Base-by-base conservation (phyloP, 768 basidiomycete genomes). In the Xerocomellus chrysenteron region DNA sequence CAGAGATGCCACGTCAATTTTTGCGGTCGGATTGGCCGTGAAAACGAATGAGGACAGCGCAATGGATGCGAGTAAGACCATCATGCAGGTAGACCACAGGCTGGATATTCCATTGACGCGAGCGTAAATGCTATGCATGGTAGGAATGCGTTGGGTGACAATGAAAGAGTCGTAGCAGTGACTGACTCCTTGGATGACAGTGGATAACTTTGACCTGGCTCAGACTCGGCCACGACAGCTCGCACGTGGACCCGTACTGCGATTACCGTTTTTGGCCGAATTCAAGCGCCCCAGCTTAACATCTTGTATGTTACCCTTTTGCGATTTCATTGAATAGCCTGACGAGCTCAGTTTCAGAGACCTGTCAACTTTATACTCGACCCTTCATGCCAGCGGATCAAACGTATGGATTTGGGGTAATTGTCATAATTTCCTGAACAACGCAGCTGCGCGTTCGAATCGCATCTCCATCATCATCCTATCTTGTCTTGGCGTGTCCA, bases 61-160 rank as follows among this genome's bases (percentile, higher is more conserved):
- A 50, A 95, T 83, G 57, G 83, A 79, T 1, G 74, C 84, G 39
- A 92, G 77, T 24, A 92, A 77, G 7, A 76, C 79, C 86, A 92
- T 88, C 61, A 85, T 71, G 65, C 87, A 91, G 16, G 87, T 83
- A 7, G 89, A 89, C 56, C 92, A 77, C 54, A 89, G 77, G 6
- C 87, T 83, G 26, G 87, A 88, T 62, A 84, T 68, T 69, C 87
- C 89, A 74, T 90, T 93, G 62, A 89, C 67, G 52, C 92, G 80
- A 30, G 90, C 76, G 59, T 84, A 80, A 48, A 85, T 73, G 63
- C 77, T 87, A 60, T 92, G 88, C 90, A 92, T 92, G 42, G 42
- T 26, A 19, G 64, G 52, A 16, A 37, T 12, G 44, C 48, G 50
- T 44, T 46, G 43, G 28, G 12, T 1, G 16, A 42, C 28, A 8